A percentile compares a stretch with the other conserved stretches of the same genome.
Conservation (phyloP, 257 asterid species). For the Penstemon davidsonii region DNA sequence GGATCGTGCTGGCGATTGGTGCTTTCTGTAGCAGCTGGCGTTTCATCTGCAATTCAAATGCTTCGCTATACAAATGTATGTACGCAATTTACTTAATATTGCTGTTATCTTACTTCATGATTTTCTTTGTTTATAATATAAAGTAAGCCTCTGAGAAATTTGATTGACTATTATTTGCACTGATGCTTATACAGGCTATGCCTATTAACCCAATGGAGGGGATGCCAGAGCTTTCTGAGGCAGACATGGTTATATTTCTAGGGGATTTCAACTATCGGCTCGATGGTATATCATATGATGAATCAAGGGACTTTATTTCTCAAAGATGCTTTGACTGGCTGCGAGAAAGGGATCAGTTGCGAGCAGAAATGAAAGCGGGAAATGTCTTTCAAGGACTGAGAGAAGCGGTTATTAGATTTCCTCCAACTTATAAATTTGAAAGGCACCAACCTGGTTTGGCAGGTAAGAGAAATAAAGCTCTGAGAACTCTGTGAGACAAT, state of each 20-base stretch:
- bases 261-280: conserved; percentile 98
- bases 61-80: conserved; percentile 76
- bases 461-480: conserved; percentile 41
- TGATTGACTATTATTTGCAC: conserved; percentile 21
- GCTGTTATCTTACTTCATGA: conserved; percentile 15
- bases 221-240: conserved; percentile 90
- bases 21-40: conserved; percentile 69
- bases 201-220: conserved; percentile 56
- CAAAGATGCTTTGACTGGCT: conserved; percentile 99
- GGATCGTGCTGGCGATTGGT: conserved; percentile 54
- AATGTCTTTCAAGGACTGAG: conserved; percentile 98
- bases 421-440: conserved; percentile 96
- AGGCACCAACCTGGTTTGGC: conserved; percentile 91
- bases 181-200: conserved; percentile 43
- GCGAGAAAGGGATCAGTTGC: conserved; percentile 87
- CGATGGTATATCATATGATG: conserved; percentile 85
- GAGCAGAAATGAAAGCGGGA: conserved; percentile 88
- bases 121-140: not conserved
- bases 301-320: conserved; percentile 92
- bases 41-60: conserved; percentile 71
- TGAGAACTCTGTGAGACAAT: too few species aligned
- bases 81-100: conserved; percentile 27
- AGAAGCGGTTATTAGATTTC: conserved; percentile 85
- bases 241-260: conserved; percentile 91
- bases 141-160: not conserved